A percentile compares a stretch with the other conserved stretches of the same genome.
These are phyloP conservation scores for Pezicula radicicola DNA, from an alignment of 2,329 filamentous ascomycete species.

Conservation along the genomic window DNA sequence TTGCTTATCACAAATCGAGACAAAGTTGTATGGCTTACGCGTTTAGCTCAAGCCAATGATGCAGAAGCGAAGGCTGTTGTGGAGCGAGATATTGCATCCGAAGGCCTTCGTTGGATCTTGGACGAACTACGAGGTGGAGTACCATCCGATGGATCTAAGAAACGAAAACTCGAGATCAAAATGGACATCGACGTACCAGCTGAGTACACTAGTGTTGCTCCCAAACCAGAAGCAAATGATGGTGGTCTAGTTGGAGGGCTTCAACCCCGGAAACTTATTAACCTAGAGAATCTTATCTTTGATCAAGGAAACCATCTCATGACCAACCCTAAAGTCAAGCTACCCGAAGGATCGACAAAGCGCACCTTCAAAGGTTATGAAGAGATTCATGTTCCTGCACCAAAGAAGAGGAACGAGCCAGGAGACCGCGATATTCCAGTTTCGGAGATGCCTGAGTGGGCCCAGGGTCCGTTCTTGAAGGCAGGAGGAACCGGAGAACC, in stretches of 20 bases:
- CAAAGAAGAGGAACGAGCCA: constrained; percentile 81
- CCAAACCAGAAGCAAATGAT: constrained; percentile 51
- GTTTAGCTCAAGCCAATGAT: constrained; percentile 78
- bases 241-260: constrained; percentile 76
- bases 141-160: constrained; percentile 50
- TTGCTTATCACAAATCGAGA: constrained; percentile 90
- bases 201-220: constrained; percentile 49
- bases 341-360: constrained; percentile 94
- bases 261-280: constrained; percentile 83
- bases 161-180: constrained; percentile 79
- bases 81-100: constrained; percentile 87
- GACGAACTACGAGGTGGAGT: constrained; percentile 81
- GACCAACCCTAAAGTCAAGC: constrained; percentile 95
- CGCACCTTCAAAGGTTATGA: constrained; percentile 97
- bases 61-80: constrained; percentile 72
- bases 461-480: constrained; percentile 67
- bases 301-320: constrained; percentile 98
- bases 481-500: constrained; percentile 62
- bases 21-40: constrained; percentile 93
- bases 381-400: constrained; percentile 93
- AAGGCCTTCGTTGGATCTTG: constrained; percentile 81
- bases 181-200: constrained; percentile 85
- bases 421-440: constrained; percentile 81
- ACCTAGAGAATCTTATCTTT: constrained; percentile 93
- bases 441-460: constrained; percentile 89